A percentile compares a stretch with the other conserved stretches of the same genome.
phyloP scores from a whole-genome alignment of 306 rosid genomes.

The Mucuna pruriens region DNA sequence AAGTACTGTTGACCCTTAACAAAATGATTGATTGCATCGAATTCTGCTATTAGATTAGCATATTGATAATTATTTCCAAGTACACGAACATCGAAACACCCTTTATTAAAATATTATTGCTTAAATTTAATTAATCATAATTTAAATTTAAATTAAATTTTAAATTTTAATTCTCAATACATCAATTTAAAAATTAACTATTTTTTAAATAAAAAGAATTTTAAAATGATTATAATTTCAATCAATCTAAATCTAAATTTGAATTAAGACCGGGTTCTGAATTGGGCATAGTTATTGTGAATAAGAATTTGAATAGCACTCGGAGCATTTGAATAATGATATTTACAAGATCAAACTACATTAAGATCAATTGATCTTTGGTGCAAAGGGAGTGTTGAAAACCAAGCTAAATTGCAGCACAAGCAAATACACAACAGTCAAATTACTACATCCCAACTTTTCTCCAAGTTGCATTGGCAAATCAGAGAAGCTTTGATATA shows the following conservation, averaged over 20 bases:
- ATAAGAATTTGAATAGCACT: conserved; percentile 40
- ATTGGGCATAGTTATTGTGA: background rate
- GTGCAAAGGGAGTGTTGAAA: conserved; percentile 21
- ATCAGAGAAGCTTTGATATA: conserved; percentile 87
- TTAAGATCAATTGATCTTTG: conserved; percentile 35
- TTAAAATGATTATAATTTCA: background rate
- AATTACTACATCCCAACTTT: conserved; percentile 31
- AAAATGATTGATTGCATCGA: too few relatives aligned
- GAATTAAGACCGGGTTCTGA: background rate
- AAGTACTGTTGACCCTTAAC: too few relatives aligned
- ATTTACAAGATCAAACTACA: conserved; percentile 51
- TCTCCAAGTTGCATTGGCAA: conserved; percentile 42
- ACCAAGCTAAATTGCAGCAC: conserved; percentile 42
- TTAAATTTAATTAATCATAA: background rate
- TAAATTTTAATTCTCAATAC: background rate
- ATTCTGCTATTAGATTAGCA: too few relatives aligned
- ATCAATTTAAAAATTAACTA: background rate
- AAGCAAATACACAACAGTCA: conserved; percentile 27
- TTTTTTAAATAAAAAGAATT: background rate
- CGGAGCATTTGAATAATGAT: conserved; percentile 37
- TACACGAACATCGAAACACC: background rate
- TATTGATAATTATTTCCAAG: too few relatives aligned
- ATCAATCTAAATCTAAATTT: background rate
- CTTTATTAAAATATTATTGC: background rate
- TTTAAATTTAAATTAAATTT: background rate